Evolutionary conservation across 2,329 filamentous ascomycete genomes (phyloP), one percentile per base, ranked within the genome.

Genomic region (Ramichloridium luteum): DNA sequence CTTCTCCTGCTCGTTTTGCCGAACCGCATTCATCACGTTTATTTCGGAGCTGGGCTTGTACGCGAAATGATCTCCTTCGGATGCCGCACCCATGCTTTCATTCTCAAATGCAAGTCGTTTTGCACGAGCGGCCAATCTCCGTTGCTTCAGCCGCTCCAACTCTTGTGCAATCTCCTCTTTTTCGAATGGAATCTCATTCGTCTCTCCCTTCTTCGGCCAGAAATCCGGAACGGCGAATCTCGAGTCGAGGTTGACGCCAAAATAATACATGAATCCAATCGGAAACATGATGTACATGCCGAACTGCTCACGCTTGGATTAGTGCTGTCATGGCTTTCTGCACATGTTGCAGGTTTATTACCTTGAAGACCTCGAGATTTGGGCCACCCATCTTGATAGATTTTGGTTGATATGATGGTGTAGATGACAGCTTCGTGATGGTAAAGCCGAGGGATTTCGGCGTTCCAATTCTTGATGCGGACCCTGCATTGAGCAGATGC

Each of bases 241-340:
- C 45, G 79, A 72, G 61, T 98, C 90, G 54, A 98, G 82, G 60
- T 98, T 98, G 35, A 86, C 93, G 55, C 90, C 90, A 60, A 96
- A 98, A 67, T 98, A 98, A 70, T 92, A 96, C 90, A 98, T 98
- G 68, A 90, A 86, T 49, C 83, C 85, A 51, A 98, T 96, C 12
- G 90, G 90, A 62, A 98, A 98, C 71, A 94, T 79, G 65, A 98
- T 78, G 66, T 98, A 98, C 72, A 92, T 82, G 65, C 88, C 86
- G 59, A 98, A 98, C 88, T 94, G 31, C 18, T n/a, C n/a, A n/a
- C n/a, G n/a, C n/a, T n/a, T n/a, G n/a, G n/a, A n/a, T n/a, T n/a
- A n/a, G n/a, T n/a, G n/a, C n/a, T n/a, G n/a, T n/a, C n/a, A n/a
- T n/a, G n/a, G n/a, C n/a, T n/a, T n/a, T n/a, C 8, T 23, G 20